These are phyloP conservation scores for Amauroascus niger DNA, from an alignment of 2,329 filamentous ascomycete genomes.

Conservation along the genomic window DNA sequence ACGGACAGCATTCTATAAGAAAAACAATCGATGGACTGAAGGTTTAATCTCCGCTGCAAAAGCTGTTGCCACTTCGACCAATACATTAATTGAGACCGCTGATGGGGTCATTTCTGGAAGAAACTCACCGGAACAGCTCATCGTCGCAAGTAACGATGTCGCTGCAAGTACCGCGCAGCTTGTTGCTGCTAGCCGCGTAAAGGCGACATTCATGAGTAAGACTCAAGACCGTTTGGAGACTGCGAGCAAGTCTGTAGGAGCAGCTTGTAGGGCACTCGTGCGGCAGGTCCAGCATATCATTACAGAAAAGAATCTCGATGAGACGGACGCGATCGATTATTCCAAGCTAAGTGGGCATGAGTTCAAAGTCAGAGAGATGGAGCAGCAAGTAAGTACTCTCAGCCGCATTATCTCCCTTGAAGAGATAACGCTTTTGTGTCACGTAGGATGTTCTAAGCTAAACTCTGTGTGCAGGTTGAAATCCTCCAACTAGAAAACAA, in stretches of 20 bases:
- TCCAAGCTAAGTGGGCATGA: conserved; percentile 79
- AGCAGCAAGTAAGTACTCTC: conserved; percentile 74
- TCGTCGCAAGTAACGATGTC: conserved; percentile 94
- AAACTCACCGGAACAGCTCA: conserved; percentile 92
- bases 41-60: conserved; percentile 95
- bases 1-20: conserved; percentile 95
- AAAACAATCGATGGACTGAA: conserved; percentile 99
- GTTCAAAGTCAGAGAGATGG: conserved; percentile 98
- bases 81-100: conserved; percentile 93
- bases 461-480: conserved; percentile 59
- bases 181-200: conserved; percentile 88
- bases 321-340: conserved; percentile 75
- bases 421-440: too few relatives aligned
- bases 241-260: conserved; percentile 85
- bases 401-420: too few relatives aligned
- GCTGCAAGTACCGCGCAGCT: conserved; percentile 93
- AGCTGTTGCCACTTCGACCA: conserved; percentile 85
- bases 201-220: conserved; percentile 97
- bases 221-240: conserved; percentile 84
- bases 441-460: not conserved
- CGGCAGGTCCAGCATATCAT: conserved; percentile 93
- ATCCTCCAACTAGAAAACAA: conserved; percentile 91
- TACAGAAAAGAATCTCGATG: conserved; percentile 69
- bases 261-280: conserved; percentile 77
- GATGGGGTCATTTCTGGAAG: conserved; percentile 87